Base-by-base conservation (phyloP, 2,329 filamentous ascomycete genomes). In the Claviceps capensis region DNA sequence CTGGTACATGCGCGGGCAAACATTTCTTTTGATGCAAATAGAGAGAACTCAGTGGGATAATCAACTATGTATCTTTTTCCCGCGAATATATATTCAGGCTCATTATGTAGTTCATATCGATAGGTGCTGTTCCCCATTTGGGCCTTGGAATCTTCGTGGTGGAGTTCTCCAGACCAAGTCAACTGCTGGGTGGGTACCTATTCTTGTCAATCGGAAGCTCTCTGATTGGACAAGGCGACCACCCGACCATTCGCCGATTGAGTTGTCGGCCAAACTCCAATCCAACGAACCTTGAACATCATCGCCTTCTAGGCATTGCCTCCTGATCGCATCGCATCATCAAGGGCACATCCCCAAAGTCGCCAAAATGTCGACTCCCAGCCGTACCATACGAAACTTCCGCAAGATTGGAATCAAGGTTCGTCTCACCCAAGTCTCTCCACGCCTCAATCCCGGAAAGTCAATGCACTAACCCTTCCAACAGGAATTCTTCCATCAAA, bases 351-450 rank as follows among this genome's bases (percentile, higher is more conserved):
- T 9, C 26, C 23, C 16, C 17, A 9, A 57, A 58, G 57, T 67
- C 65, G 67, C 67, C 64, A 69, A 68, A 68, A 98, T 98, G 93
- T 97, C 93, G 76, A 95, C 88, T 55, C 74, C 95, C 63, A 71
- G 83, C 59, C 85, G 93, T 72, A 96, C 91, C 26, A 71, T 96
- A 65, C 78, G 83, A 70, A 95, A 96, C 69, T 68, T 96, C 66
- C 84, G 88, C 75, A 84, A 81, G 72, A 81, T 95, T 67, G 93
- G 93, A 52, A 65, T 96, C 65, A 95, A 90, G 84, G 89, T 89
- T 70, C 58, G 71, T 50, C 4, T 34, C 44, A n/a, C 22, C 45
- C 34, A 14, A 7, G 22, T 9, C 22, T 42, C 16, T 40, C 7
- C 6, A 42, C 42, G 56, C 52, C 42, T 46, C 26, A 26, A 42